Conservation (phyloP, 1,139 yeast genomes). For the Debaryomyces psychrophilus region DNA sequence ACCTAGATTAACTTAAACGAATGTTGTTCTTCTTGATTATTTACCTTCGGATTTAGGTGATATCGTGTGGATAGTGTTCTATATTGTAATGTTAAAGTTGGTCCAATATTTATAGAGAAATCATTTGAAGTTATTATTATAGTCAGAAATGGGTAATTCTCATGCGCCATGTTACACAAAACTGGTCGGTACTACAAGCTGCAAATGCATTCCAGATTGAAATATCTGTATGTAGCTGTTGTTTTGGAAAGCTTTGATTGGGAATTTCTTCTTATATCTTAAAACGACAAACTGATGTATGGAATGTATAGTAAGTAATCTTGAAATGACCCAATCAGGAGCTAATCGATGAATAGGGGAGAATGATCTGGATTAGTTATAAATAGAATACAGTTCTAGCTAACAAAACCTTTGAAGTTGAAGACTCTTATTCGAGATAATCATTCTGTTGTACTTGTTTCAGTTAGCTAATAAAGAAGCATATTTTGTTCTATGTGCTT, state of each 20-base stretch:
- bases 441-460: neutral
- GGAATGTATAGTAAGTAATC: neutral
- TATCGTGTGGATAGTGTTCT: neutral
- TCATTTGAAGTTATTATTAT: slow-evolving; percentile 4
- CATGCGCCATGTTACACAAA: slow-evolving; percentile 8
- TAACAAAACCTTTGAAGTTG: no score
- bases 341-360: no score
- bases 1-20: slow-evolving; percentile 1
- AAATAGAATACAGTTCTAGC: no score
- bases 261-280: neutral
- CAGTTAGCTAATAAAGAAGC: neutral
- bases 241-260: neutral
- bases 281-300: neutral
- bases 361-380: no score
- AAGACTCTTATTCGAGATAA: no score
- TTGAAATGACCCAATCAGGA: neutral
- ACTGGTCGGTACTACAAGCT: neutral
- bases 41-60: neutral
- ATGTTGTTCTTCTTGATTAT: neutral
- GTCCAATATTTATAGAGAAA: slow-evolving; percentile 2
- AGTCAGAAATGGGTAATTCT: slow-evolving; percentile 5
- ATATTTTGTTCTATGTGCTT: neutral
- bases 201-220: slow-evolving; percentile 7
- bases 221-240: slow-evolving; percentile 4
- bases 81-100: neutral